Conservation (phyloP, 2,329 filamentous ascomycete genomes). For the Malbranchea zuffiana region DNA sequence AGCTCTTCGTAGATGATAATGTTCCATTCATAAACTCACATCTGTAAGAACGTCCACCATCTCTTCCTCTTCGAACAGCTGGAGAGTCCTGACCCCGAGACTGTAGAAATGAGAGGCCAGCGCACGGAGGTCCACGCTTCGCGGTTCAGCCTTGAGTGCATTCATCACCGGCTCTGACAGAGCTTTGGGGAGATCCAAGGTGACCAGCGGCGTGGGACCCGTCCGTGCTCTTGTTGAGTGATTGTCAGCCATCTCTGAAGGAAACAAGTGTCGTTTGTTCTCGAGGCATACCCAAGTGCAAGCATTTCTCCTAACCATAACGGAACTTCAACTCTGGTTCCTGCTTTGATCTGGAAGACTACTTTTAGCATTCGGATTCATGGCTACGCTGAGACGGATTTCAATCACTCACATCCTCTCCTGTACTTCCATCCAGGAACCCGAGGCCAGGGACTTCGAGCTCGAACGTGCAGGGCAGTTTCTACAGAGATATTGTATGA, state of each 20-base stretch:
- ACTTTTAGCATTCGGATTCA: not conserved
- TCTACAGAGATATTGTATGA: constrained; percentile 42
- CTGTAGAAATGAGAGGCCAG: constrained; percentile 82
- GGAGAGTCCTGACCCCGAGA: constrained; percentile 72
- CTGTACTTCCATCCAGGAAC: constrained; percentile 75
- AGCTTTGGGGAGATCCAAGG: constrained; percentile 68
- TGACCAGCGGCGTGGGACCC: constrained; percentile 43
- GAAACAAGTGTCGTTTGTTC: too few species aligned
- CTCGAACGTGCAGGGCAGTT: constrained; percentile 92
- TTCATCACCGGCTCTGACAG: constrained; percentile 72
- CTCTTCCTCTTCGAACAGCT: constrained; percentile 84
- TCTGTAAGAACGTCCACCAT: constrained; percentile 58
- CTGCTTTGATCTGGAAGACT: constrained; percentile 57
- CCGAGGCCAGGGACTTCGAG: constrained; percentile 78
- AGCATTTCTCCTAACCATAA: constrained; percentile 95
- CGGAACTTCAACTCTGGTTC: constrained; percentile 70
- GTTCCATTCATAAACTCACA: constrained; percentile 21
- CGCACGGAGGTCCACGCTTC: constrained; percentile 70
- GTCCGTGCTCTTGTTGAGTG: constrained; percentile 5
- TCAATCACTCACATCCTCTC: constrained; percentile 40
- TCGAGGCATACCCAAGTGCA: constrained; percentile 44
- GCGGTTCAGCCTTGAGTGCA: constrained; percentile 80
- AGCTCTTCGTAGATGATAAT: constrained; percentile 5
- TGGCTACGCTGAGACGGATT: not conserved
- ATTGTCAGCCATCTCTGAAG: not conserved